These are phyloP conservation scores for Aspergillus eucalypticola DNA, from an alignment of 2,329 filamentous ascomycete genomes.

Conservation along the genomic window DNA sequence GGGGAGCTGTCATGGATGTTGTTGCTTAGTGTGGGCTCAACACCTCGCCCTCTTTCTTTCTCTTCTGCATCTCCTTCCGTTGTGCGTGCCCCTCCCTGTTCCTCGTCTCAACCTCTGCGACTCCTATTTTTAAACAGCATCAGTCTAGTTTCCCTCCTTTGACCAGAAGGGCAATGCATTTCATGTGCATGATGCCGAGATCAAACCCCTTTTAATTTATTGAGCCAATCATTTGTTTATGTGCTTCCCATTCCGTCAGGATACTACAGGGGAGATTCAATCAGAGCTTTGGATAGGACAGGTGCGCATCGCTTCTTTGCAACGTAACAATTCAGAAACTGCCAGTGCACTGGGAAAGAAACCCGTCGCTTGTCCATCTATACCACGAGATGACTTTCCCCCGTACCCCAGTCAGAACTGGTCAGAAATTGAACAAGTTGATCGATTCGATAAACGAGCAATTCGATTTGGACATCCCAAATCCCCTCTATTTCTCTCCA, in stretches of 20 bases:
- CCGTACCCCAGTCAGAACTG: slow-evolving; percentile 28
- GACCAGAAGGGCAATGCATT: neutral
- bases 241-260: too few relatives aligned
- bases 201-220: neutral
- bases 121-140: neutral
- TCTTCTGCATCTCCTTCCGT: neutral
- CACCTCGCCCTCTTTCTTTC: neutral
- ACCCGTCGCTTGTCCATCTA: neutral
- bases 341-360: neutral
- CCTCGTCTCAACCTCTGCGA: neutral
- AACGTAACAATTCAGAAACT: neutral
- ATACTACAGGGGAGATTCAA: neutral
- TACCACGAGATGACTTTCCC: slow-evolving; percentile 10
- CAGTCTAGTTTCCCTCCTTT: neutral
- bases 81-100: neutral
- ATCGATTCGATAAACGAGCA: slow-evolving; percentile 37
- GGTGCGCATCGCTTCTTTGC: neutral
- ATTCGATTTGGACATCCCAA: slow-evolving; percentile 38
- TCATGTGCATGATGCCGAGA: neutral
- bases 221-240: neutral
- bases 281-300: neutral
- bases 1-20: neutral
- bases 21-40: too few relatives aligned
- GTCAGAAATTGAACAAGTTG: slow-evolving; percentile 26
- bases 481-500: slow-evolving; percentile 23